Conservation (phyloP, 352 stramenopile genomes). For the Globisporangium cederbergense region DNA sequence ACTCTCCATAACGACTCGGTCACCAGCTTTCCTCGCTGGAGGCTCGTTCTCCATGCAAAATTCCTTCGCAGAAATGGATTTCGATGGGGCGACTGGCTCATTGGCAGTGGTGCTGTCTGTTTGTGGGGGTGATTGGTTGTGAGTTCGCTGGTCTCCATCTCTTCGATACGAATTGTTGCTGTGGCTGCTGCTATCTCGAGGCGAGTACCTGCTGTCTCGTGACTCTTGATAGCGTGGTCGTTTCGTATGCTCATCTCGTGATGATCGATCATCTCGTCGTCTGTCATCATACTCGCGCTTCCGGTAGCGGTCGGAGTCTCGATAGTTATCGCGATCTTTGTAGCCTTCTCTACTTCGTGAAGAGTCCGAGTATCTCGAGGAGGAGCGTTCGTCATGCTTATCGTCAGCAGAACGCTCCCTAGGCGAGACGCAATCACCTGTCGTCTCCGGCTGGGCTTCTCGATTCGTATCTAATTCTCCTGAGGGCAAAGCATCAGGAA, state of each 20-base stretch:
- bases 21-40: not conserved
- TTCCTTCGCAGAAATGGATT: constrained; percentile 53
- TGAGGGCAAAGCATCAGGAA: not conserved
- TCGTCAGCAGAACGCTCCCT: not conserved
- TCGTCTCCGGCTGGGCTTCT: not conserved
- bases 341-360: not conserved
- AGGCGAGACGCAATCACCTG: not conserved
- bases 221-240: constrained; percentile 6
- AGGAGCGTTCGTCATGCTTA: not conserved
- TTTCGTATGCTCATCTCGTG: constrained; percentile 4
- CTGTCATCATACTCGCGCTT: constrained; percentile 11
- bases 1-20: not conserved
- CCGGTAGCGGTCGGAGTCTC: not conserved
- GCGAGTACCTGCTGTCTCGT: constrained; percentile 4
- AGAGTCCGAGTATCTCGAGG: not conserved
- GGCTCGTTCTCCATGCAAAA: constrained; percentile 54
- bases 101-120: not conserved
- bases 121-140: not conserved
- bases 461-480: not conserved
- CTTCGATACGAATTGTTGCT: not conserved
- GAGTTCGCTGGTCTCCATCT: not conserved
- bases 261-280: not conserved
- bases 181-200: constrained; percentile 1
- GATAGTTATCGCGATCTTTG: not conserved
- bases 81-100: constrained; percentile 12